Conservation (phyloP, 768 basidiomycete species). For the Kwoniella botswanensis region DNA sequence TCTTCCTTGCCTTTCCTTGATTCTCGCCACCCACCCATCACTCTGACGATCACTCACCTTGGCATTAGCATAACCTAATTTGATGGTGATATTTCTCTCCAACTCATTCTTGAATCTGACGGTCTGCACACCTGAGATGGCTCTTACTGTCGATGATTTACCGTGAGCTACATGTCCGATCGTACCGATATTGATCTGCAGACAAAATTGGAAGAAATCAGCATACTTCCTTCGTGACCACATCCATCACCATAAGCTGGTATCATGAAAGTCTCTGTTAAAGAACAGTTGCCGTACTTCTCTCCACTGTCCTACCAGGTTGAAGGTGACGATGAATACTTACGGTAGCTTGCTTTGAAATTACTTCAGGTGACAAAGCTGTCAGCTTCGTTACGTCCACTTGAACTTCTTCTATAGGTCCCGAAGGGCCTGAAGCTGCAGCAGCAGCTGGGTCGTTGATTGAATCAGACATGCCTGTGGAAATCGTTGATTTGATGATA, state of each 20-base stretch:
- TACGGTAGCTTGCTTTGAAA: conserved; percentile 74
- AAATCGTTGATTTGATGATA: not conserved
- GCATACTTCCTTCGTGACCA: not conserved
- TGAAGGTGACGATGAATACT: conserved; percentile 19
- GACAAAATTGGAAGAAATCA: not conserved
- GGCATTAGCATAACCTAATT: conserved; percentile 98
- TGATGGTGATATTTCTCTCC: conserved; percentile 98
- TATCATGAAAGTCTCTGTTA: too few species aligned
- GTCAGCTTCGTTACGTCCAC: conserved; percentile 82
- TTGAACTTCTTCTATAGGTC: conserved; percentile 62
- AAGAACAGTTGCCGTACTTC: too few species aligned
- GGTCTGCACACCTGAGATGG: conserved; percentile 97
- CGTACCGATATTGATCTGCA: conserved; percentile 65
- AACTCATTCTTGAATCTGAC: conserved; percentile 99
- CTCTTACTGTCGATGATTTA: conserved; percentile 77
- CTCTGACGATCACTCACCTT: conserved; percentile 68
- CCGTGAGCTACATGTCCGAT: conserved; percentile 92
- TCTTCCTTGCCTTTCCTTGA: not conserved
- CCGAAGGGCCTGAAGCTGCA: conserved; percentile 33
- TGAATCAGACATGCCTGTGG: conserved; percentile 13
- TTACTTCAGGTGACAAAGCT: conserved; percentile 66
- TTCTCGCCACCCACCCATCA: not conserved
- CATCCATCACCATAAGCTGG: too few species aligned
- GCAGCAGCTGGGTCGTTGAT: conserved; percentile 50
- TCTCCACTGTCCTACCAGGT: too few species aligned